Percentiles rank a stretch among this genome's conserved stretches.
Conservation (phyloP, 2,329 filamentous ascomycete species). For the Passalora sequoiae region DNA sequence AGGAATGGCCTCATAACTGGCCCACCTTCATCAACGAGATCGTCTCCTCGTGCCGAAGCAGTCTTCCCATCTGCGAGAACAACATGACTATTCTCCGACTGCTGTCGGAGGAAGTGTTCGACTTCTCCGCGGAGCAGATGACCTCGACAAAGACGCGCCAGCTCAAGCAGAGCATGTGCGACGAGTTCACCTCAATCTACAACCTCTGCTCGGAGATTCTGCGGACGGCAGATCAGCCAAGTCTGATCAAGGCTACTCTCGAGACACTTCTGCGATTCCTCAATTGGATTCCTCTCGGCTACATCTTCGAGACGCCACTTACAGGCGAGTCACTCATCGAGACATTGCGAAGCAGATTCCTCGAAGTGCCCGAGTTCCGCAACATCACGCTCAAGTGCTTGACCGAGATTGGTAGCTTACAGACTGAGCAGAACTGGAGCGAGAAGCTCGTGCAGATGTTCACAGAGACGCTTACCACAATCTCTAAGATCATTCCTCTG, state of each 20-base stretch:
- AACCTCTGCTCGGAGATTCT: conserved; percentile 95
- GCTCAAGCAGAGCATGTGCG: conserved; percentile 96
- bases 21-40: conserved; percentile 99
- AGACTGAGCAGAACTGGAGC: conserved; percentile 81
- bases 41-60: conserved; percentile 90
- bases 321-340: conserved; percentile 67
- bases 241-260: conserved; percentile 89
- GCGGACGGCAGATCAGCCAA: conserved; percentile 80
- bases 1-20: conserved; percentile 99
- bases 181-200: conserved; percentile 97
- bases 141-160: conserved; percentile 96
- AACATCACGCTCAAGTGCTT: conserved; percentile 95
- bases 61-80: conserved; percentile 96
- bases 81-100: conserved; percentile 98
- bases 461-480: conserved; percentile 87
- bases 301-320: conserved; percentile 90
- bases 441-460: conserved; percentile 98
- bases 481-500: conserved; percentile 88
- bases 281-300: conserved; percentile 98
- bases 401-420: conserved; percentile 92
- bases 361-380: conserved; percentile 89
- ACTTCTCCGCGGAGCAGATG: conserved; percentile 98
- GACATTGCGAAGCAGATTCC: conserved; percentile 83
- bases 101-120: conserved; percentile 96
- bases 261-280: conserved; percentile 94